These are phyloP conservation scores for Metarhizium humberi DNA, from an alignment of 2,329 filamentous ascomycete genomes.

Conservation along the genomic window DNA sequence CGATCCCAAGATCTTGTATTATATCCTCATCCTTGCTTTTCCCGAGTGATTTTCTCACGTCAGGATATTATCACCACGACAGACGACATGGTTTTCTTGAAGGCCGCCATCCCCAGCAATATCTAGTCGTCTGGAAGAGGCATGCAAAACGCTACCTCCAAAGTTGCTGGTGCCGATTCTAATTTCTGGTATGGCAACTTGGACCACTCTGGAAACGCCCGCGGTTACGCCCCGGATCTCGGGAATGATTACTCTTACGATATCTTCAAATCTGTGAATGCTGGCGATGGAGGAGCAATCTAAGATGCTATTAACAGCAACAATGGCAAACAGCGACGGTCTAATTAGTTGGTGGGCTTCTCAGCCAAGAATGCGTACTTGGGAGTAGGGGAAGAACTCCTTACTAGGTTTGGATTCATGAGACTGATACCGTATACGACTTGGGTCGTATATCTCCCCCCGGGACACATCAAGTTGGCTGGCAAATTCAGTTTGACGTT, in stretches of 20 bases:
- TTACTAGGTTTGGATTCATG: background rate
- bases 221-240: slow-evolving; percentile 32
- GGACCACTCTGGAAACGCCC: slow-evolving; percentile 26
- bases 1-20: no score
- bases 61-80: no score
- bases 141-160: background rate
- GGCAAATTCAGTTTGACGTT: slow-evolving; percentile 31
- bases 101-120: no score
- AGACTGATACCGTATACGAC: background rate
- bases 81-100: no score
- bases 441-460: slow-evolving; percentile 32
- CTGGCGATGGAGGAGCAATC: slow-evolving; percentile 12
- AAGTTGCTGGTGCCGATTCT: slow-evolving; percentile 6
- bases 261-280: slow-evolving; percentile 16
- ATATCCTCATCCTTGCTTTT: no score
- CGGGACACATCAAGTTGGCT: slow-evolving; percentile 28
- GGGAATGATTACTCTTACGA: slow-evolving; percentile 26
- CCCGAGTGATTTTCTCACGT: no score
- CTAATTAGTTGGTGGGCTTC: slow-evolving; percentile 27
- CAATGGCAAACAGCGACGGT: slow-evolving; percentile 22
- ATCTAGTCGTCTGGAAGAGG: no score
- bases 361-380: slow-evolving; percentile 26
- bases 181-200: slow-evolving; percentile 34
- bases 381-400: background rate
- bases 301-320: slow-evolving; percentile 29